A percentile compares a stretch with the other conserved stretches of the same genome.
These are phyloP conservation scores for Amanita molliuscula DNA, from an alignment of 768 basidiomycete genomes.

Conservation along the genomic window DNA sequence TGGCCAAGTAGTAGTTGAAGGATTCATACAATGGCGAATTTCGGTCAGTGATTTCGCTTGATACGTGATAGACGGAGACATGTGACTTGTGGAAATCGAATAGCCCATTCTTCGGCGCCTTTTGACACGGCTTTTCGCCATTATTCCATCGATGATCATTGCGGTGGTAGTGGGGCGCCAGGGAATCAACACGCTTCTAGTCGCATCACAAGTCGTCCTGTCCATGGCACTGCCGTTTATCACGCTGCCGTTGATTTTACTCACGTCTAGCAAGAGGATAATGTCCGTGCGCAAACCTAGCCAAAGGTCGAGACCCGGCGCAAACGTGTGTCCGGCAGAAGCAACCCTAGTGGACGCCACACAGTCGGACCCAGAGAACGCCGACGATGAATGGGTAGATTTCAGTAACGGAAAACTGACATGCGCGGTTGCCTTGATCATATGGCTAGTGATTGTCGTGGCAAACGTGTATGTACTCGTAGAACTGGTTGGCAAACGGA, in stretches of 20 bases:
- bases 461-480: conserved; percentile 76
- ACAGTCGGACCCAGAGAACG: conserved; percentile 14
- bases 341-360: conserved; percentile 1
- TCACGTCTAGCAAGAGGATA: conserved; percentile 60
- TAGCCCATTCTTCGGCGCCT: conserved; percentile 74
- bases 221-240: conserved; percentile 81
- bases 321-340: conserved; percentile 14
- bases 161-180: conserved; percentile 58
- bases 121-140: conserved; percentile 69
- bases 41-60: conserved; percentile 34
- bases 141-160: conserved; percentile 75
- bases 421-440: conserved; percentile 37
- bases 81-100: background rate
- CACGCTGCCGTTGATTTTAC: conserved; percentile 68
- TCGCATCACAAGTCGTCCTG: conserved; percentile 77
- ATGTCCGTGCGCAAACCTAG: conserved; percentile 54
- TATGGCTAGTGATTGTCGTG: conserved; percentile 56
- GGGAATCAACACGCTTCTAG: conserved; percentile 74
- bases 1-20: conserved; percentile 86
- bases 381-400: conserved; percentile 36
- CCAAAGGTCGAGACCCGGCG: conserved; percentile 26
- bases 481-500: conserved; percentile 36
- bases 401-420: conserved; percentile 51
- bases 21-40: conserved; percentile 80
- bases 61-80: conserved; percentile 13